Evolutionary conservation across 2,329 filamentous ascomycete species (phyloP).

Genomic region (Ophiostoma montium): DNA sequence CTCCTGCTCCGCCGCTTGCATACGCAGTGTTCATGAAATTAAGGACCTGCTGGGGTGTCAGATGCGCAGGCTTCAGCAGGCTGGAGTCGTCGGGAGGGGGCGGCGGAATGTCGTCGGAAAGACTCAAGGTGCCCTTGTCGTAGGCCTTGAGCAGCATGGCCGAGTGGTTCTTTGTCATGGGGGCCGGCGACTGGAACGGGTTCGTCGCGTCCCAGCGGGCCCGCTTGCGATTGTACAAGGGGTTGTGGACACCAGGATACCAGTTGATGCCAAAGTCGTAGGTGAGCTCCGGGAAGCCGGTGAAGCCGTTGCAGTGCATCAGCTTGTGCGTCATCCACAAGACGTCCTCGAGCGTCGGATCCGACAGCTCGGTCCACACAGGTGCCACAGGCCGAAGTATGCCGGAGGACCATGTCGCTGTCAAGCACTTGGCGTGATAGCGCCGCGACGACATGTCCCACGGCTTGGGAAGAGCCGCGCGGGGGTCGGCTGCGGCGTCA

Average conservation of each 20-base stretch:
- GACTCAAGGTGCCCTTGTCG: neutral
- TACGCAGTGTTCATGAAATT: too few relatives aligned
- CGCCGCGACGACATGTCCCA: too few relatives aligned
- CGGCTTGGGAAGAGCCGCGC: too few relatives aligned
- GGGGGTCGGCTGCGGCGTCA: too few relatives aligned
- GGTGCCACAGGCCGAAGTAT: slow-evolving; percentile 2
- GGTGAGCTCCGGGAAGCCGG: neutral
- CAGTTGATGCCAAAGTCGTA: slow-evolving; percentile 1
- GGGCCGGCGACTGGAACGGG: neutral
- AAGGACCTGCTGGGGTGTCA: too few relatives aligned
- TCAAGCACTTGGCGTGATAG: too few relatives aligned
- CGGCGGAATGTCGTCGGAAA: too few relatives aligned
- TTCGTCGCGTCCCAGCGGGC: neutral
- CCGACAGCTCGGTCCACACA: slow-evolving; percentile 14
- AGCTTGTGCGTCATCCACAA: slow-evolving; percentile 17
- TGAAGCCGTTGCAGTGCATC: slow-evolving; percentile 5
- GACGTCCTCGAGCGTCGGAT: slow-evolving; percentile 17
- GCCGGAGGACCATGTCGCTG: neutral
- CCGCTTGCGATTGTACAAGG: neutral
- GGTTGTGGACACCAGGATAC: neutral
- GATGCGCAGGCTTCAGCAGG: too few relatives aligned
- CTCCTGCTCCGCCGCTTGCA: too few relatives aligned
- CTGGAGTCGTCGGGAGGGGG: too few relatives aligned
- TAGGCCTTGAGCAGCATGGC: neutral
- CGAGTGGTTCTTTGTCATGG: neutral